Conservation (phyloP, 116 monocot species). For the Zostera marina region DNA sequence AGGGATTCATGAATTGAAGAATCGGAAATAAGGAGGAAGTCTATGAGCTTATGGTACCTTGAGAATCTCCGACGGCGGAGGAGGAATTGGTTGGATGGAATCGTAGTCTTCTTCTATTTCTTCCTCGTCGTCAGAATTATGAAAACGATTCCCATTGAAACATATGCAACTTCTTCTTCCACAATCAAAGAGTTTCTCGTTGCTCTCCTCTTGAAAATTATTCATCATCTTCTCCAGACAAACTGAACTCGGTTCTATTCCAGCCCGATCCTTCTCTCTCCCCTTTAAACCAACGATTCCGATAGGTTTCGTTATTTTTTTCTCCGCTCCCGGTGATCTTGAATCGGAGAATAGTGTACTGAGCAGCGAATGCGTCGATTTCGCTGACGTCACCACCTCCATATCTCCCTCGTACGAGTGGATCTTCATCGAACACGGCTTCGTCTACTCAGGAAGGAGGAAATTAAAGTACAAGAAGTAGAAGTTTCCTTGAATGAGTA, state of each 20-base stretch:
- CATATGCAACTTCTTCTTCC: conserved; percentile 53
- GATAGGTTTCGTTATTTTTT: neutral
- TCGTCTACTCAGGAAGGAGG: no score
- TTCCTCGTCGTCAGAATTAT: conserved; percentile 66
- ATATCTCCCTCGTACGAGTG: conserved; percentile 28
- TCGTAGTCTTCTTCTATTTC: no score
- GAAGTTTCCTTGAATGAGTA: no score
- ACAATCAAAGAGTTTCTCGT: conserved; percentile 30
- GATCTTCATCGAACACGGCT: conserved; percentile 54
- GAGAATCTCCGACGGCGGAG: conserved; percentile 27
- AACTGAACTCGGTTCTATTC: conserved; percentile 48
- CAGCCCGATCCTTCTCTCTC: conserved; percentile 2
- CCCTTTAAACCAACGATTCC: conserved; percentile 6
- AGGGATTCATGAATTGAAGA: no score
- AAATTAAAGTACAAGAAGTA: no score
- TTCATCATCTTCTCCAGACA: conserved; percentile 67
- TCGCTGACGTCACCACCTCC: conserved; percentile 13
- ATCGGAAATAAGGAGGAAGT: neutral
- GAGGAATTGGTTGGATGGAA: conserved; percentile 3
- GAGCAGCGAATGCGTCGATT: conserved; percentile 21
- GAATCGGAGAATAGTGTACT: conserved; percentile 34
- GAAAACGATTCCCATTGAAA: conserved; percentile 56
- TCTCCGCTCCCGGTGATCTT: conserved; percentile 1
- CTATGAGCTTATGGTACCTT: conserved; percentile 30
- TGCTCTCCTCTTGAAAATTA: conserved; percentile 75